Evolutionary conservation across 2,329 filamentous ascomycete species (phyloP).

Genomic region (Exophiala dermatitidis): DNA sequence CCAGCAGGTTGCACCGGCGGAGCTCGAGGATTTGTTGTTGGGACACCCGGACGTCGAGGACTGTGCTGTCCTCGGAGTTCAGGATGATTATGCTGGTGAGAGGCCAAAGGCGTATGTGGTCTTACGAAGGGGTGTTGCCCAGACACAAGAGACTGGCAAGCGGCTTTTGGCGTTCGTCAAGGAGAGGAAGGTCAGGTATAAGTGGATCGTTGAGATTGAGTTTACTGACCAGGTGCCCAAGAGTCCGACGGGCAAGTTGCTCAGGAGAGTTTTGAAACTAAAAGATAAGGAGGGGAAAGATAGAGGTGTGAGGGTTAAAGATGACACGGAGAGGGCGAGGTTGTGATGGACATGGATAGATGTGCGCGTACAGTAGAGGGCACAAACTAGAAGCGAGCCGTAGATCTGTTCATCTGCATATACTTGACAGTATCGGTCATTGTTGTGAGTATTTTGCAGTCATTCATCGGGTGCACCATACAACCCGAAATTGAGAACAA

Average conservation of each 20-base stretch:
- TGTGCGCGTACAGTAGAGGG: background rate
- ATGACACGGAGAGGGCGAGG: slow-evolving; percentile 52
- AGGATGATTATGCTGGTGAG: slow-evolving; percentile 56
- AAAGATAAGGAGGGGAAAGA: slow-evolving; percentile 28
- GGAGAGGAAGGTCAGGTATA: slow-evolving; percentile 31
- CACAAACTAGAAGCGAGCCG: background rate
- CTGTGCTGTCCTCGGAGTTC: slow-evolving; percentile 61
- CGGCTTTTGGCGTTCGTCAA: slow-evolving; percentile 24
- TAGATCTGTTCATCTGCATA: too few relatives aligned
- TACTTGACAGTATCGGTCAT: too few relatives aligned
- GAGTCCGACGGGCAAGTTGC: slow-evolving; percentile 66
- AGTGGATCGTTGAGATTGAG: slow-evolving; percentile 34
- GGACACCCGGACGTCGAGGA: slow-evolving; percentile 54
- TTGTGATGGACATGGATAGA: slow-evolving; percentile 20
- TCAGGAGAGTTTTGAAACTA: slow-evolving; percentile 52
- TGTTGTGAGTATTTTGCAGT: too few relatives aligned
- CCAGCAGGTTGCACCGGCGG: slow-evolving; percentile 54
- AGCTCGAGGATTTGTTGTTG: slow-evolving; percentile 52
- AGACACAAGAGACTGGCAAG: slow-evolving; percentile 58
- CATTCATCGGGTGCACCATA: too few relatives aligned
- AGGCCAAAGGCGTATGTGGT: slow-evolving; percentile 61
- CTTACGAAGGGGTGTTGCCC: slow-evolving; percentile 69
- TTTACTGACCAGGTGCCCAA: slow-evolving; percentile 55
- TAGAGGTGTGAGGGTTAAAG: slow-evolving; percentile 18
- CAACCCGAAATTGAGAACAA: too few relatives aligned